Percentiles rank a stretch among this genome's conserved stretches.
phyloP scores from a whole-genome alignment of 257 asterid species.

The Nyctanthes arbortristis region DNA sequence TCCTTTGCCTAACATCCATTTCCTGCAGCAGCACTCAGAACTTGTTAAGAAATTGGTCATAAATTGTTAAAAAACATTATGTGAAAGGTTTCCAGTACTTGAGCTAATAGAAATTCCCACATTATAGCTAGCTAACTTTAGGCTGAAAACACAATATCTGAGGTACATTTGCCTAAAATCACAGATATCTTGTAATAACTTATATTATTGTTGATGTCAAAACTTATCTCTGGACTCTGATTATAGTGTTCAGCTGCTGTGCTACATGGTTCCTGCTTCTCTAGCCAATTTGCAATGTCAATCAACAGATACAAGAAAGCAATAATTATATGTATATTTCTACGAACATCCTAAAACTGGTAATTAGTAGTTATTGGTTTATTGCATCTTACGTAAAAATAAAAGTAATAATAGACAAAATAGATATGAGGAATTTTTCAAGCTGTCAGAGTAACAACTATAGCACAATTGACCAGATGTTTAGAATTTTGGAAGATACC shows the following conservation, averaged over 20 bases:
- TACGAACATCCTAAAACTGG: conserved; percentile 10
- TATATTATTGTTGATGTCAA: not conserved
- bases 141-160: conserved; percentile 14
- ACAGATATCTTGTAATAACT: not conserved
- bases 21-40: conserved; percentile 52
- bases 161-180: conserved; percentile 5
- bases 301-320: not conserved
- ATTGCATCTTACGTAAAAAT: not conserved
- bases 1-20: conserved; percentile 85
- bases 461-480: conserved; percentile 26
- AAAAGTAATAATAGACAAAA: conserved; percentile 15
- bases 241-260: not conserved
- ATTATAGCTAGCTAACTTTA: not conserved
- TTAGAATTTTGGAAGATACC: conserved; percentile 41
- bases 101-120: not conserved
- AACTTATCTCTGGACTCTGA: not conserved
- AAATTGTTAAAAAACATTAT: not conserved
- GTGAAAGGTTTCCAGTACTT: conserved; percentile 7
- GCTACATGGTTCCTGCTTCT: not conserved
- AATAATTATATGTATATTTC: not conserved
- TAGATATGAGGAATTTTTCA: conserved; percentile 5
- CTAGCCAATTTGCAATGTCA: conserved; percentile 10
- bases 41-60: conserved; percentile 5
- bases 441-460: conserved; percentile 2
- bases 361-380: not conserved